Evolutionary conservation across 371 early-diverging fungal species (phyloP), one percentile per base, ranked within the genome.

Genomic region (Phascolomyces articulosus): DNA sequence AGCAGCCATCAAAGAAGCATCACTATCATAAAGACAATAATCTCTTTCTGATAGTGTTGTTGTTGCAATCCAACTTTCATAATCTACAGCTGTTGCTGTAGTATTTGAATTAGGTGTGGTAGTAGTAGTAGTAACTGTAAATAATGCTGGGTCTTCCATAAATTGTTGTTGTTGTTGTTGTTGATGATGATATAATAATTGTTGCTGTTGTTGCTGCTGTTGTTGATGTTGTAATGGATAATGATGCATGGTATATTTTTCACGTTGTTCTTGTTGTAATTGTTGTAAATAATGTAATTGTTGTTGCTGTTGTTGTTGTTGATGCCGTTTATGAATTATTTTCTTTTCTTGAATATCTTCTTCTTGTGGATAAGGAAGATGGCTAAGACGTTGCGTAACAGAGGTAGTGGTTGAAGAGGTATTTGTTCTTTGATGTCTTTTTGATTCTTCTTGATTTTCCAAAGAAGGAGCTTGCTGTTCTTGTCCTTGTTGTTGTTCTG

Each of bases 21-120:
- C 51, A 24, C 15, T 51, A 24, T 51, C 51, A n/a, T 24, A 51
- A n/a, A 51, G 23, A 23, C 51, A 51, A n/a, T 51, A 51, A 51
- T 51, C 51, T 51, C 51, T 20, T 20, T 51, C 26, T 7, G 51
- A 23, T 23, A 51, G 11, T 1, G 51, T 23, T 4, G 51, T 51
- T 9, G 51, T 7, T 51, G 51, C 51, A 4, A 51, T 51, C 51
- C 51, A 51, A 23, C 51, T 51, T 24, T 51, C n/a, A 24, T 51
- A 51, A 24, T 51, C 26, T 11, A n/a, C 51, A 6, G 6, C 34
- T 23, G 51, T n/a, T 9, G 51, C 23, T 23, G 51, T n/a, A n/a
- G n/a, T n/a, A n/a, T n/a, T n/a, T n/a, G n/a, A n/a, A n/a, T n/a
- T n/a, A n/a, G n/a, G n/a, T n/a, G n/a, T n/a, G n/a, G n/a, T n/a